Evolutionary conservation across 2,329 filamentous ascomycete genomes (phyloP).

Genomic region (Juglanconis sp.): DNA sequence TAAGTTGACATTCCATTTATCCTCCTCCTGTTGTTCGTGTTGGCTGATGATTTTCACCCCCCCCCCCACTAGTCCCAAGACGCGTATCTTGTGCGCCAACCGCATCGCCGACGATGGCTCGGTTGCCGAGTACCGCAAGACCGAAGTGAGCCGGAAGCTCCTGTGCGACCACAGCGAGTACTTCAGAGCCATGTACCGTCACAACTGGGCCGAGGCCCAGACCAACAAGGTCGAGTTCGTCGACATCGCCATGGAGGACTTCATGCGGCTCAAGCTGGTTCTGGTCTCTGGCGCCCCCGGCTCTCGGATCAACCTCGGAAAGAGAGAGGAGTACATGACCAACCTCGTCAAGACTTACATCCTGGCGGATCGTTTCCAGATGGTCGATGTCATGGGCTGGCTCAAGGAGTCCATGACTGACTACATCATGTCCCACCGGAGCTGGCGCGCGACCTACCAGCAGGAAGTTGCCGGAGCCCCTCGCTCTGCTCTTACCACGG

Average conservation of each 20-base stretch:
- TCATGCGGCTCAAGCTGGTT: neutral
- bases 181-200: neutral
- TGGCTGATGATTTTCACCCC: neutral
- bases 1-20: neutral
- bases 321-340: neutral
- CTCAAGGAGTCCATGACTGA: neutral
- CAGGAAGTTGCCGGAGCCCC: neutral
- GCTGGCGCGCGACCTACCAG: neutral
- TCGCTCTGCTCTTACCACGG: neutral
- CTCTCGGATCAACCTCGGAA: neutral
- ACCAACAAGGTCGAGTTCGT: neutral
- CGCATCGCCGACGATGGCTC: neutral
- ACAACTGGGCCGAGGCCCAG: neutral
- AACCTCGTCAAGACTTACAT: constrained; percentile 1
- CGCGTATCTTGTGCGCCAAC: constrained; percentile 2
- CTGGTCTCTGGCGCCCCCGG: neutral
- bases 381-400: constrained; percentile 2
- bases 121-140: neutral
- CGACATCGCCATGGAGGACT: constrained; percentile 1
- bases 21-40: neutral
- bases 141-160: constrained; percentile 1
- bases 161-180: constrained; percentile 7
- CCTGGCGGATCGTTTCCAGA: constrained; percentile 9
- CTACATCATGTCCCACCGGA: neutral
- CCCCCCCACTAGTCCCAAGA: neutral